These are phyloP conservation scores for Saururus chinensis DNA, from an alignment of 164 flowering plant species.

Conservation along the genomic window DNA sequence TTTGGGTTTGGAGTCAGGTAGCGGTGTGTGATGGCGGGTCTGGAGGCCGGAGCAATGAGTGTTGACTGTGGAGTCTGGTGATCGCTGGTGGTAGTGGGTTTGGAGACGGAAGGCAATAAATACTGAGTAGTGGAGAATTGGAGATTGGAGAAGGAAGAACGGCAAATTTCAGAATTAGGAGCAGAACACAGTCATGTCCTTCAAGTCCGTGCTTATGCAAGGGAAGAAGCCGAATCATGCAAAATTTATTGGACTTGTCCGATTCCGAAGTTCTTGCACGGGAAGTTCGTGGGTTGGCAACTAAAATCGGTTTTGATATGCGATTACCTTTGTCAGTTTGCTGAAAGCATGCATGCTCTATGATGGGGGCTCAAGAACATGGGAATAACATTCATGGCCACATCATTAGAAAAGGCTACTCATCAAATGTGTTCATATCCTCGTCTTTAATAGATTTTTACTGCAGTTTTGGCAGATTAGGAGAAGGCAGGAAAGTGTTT, in stretches of 20 bases:
- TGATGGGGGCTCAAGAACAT: constrained; percentile 22
- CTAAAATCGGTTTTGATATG: constrained; percentile 39
- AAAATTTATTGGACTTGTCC: constrained; percentile 28
- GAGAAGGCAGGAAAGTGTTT: constrained; percentile 37
- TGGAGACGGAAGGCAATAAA: too few species aligned
- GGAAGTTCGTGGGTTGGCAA: constrained; percentile 29
- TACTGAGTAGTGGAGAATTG: too few species aligned
- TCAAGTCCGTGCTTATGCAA: constrained; percentile 30
- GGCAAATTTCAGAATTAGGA: too few species aligned
- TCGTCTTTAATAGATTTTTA: constrained; percentile 53
- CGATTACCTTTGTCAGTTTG: constrained; percentile 41
- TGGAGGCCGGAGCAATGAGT: too few species aligned
- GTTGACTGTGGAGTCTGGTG: too few species aligned
- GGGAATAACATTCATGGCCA: constrained; percentile 44
- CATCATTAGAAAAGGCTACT: constrained; percentile 30
- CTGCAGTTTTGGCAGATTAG: constrained; percentile 43
- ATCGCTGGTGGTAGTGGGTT: too few species aligned
- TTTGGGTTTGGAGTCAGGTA: too few species aligned
- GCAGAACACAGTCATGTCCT: too few species aligned
- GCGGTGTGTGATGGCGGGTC: too few species aligned
- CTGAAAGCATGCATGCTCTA: constrained; percentile 44
- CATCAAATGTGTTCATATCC: constrained; percentile 27
- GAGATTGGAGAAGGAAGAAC: too few species aligned
- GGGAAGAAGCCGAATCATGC: constrained; percentile 31
- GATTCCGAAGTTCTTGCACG: constrained; percentile 7